Conservation (phyloP, 495 filamentous ascomycete species). For the Aspergillus homomorphus region DNA sequence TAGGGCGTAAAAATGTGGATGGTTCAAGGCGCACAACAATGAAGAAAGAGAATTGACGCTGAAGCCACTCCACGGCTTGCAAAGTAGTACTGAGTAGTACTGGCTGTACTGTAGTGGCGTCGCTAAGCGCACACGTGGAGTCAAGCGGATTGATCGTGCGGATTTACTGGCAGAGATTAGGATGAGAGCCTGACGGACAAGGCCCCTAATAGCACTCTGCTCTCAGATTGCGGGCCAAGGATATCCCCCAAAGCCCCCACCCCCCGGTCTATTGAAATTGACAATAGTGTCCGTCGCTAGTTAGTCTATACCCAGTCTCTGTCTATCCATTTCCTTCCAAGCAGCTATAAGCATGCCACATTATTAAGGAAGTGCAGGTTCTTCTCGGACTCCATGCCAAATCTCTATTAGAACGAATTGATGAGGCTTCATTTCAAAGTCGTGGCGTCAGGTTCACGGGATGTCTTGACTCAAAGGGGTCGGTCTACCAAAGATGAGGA, state of each 20-base stretch:
- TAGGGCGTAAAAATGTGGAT: not conserved
- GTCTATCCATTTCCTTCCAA: too few species aligned
- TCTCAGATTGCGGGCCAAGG: too few species aligned
- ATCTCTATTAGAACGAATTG: not conserved
- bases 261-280: not conserved
- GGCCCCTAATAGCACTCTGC: too few species aligned
- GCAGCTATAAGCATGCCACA: not conserved
- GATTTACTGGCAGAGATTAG: too few species aligned
- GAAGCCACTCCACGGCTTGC: too few species aligned
- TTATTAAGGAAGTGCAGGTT: not conserved
- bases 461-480: not conserved
- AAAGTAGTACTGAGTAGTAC: too few species aligned
- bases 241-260: too few species aligned
- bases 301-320: too few species aligned
- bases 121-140: not conserved
- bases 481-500: not conserved
- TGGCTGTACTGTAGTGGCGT: not conserved
- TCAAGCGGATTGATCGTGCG: too few species aligned
- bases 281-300: constrained; percentile 12
- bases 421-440: not conserved
- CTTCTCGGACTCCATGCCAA: not conserved
- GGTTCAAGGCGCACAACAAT: not conserved
- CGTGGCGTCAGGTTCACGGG: not conserved
- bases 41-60: not conserved
- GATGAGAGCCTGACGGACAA: not conserved